phyloP scores from a whole-genome alignment of 805 yeast species.

The Zygoascus ofunaensis region DNA sequence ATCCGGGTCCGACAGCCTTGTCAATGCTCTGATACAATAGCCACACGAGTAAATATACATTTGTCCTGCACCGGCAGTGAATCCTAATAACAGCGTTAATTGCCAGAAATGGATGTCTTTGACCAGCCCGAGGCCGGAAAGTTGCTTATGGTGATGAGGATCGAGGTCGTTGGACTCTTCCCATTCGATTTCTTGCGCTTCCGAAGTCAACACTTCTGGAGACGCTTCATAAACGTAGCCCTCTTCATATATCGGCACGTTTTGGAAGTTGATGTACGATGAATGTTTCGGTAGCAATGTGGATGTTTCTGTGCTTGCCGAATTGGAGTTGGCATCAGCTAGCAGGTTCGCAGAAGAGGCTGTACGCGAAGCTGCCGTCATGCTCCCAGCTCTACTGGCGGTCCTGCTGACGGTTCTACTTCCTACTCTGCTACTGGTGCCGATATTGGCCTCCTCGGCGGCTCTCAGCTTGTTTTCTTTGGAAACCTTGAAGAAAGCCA shows the following conservation, averaged over 20 bases:
- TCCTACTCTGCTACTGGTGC: neutral
- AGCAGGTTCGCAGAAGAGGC: neutral
- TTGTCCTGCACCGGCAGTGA: constrained; percentile 60
- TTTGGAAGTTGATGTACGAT: neutral
- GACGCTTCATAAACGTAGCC: neutral
- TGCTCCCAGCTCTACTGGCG: neutral
- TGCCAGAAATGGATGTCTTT: constrained; percentile 16
- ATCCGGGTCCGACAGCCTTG: constrained; percentile 8
- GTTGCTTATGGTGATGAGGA: neutral
- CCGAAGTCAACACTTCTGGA: neutral
- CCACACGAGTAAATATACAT: constrained; percentile 69
- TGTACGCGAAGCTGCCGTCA: neutral
- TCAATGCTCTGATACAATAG: constrained; percentile 50
- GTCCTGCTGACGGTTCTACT: neutral
- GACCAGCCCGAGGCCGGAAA: constrained; percentile 8
- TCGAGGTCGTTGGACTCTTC: neutral
- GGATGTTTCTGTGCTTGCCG: neutral
- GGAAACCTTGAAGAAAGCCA: constrained; percentile 16
- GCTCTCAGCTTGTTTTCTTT: constrained; percentile 4
- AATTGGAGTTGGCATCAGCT: neutral
- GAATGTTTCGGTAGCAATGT: neutral
- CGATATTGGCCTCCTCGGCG: neutral
- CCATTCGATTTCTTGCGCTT: constrained; percentile 2
- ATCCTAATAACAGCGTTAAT: constrained; percentile 35
- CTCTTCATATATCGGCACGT: constrained; percentile 2